phyloP scores from a whole-genome alignment of 1,284 basidiomycete genomes.

The Laetiporus sulphureus region DNA sequence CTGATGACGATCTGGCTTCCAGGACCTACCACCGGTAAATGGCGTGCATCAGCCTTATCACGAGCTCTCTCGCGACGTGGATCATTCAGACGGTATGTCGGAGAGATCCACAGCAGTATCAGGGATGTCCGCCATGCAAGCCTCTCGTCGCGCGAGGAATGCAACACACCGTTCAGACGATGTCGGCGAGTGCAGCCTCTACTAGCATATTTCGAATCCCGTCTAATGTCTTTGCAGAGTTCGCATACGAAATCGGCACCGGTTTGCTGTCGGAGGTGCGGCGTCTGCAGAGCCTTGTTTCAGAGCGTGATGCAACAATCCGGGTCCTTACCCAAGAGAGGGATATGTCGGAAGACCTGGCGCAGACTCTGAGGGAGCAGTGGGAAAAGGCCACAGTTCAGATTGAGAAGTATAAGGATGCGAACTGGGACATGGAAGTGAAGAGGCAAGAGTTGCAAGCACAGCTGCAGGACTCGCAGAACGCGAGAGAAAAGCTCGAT shows the following conservation, averaged over 20 bases:
- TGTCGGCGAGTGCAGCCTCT: slow-evolving; percentile 51
- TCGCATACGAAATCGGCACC: slow-evolving; percentile 93
- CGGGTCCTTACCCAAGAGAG: slow-evolving; percentile 85
- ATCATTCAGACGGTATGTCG: slow-evolving; percentile 17
- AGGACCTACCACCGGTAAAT: slow-evolving; percentile 21
- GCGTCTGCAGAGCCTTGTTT: slow-evolving; percentile 79
- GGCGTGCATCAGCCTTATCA: slow-evolving; percentile 30
- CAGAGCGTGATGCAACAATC: slow-evolving; percentile 84
- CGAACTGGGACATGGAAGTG: slow-evolving; percentile 98
- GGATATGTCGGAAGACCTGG: slow-evolving; percentile 72
- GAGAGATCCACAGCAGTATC: slow-evolving; percentile 37
- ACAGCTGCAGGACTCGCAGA: slow-evolving; percentile 63
- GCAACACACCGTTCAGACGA: slow-evolving; percentile 80
- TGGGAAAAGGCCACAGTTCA: slow-evolving; percentile 68
- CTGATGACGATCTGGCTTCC: too few species aligned
- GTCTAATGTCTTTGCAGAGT: slow-evolving; percentile 49
- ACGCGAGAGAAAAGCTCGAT: slow-evolving; percentile 66
- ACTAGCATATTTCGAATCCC: slow-evolving; percentile 1
- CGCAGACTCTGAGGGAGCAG: slow-evolving; percentile 65
- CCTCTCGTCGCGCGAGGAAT: slow-evolving; percentile 73
- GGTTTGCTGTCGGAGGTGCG: slow-evolving; percentile 85
- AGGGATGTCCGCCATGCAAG: slow-evolving; percentile 57
- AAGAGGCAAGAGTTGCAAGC: slow-evolving; percentile 81
- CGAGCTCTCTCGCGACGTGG: slow-evolving; percentile 36
- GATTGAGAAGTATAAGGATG: slow-evolving; percentile 85